These are phyloP conservation scores for Salix arbutifolia DNA, from an alignment of 345 rosid genomes.

Conservation along the genomic window DNA sequence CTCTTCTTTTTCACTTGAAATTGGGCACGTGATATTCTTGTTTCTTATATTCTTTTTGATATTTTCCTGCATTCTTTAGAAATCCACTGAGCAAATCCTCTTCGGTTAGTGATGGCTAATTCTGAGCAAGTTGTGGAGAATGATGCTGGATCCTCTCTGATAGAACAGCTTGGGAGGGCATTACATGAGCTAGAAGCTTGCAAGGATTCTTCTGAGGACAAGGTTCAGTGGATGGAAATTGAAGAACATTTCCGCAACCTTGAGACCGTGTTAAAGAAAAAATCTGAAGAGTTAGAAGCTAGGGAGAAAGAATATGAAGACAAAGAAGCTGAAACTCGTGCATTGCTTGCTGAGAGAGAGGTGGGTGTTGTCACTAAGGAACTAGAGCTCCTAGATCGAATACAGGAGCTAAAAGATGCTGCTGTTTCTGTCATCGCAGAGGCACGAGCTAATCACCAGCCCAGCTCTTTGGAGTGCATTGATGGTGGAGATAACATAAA, in stretches of 20 bases:
- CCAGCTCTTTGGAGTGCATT: slow-evolving; percentile 20
- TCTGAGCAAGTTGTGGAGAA: slow-evolving; percentile 22
- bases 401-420: slow-evolving; percentile 60
- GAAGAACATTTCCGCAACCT: slow-evolving; percentile 46
- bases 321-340: slow-evolving; percentile 34
- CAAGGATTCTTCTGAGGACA: slow-evolving; percentile 25
- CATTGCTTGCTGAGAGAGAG: slow-evolving; percentile 40
- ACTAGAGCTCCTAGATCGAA: slow-evolving; percentile 47
- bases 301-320: slow-evolving; percentile 47
- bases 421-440: slow-evolving; percentile 49
- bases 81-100: slow-evolving; percentile 5
- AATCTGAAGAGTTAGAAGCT: slow-evolving; percentile 42
- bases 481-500: slow-evolving; percentile 33
- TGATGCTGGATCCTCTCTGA: slow-evolving; percentile 25
- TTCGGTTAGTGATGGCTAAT: slow-evolving; percentile 22
- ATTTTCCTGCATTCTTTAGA: slow-evolving; percentile 9
- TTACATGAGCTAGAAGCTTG: slow-evolving; percentile 39
- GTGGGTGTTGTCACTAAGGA: slow-evolving; percentile 46
- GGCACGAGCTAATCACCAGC: slow-evolving; percentile 33
- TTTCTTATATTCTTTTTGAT: slow-evolving; percentile 1
- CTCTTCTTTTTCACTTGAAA: background rate
- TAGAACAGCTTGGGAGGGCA: slow-evolving; percentile 43
- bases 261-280: slow-evolving; percentile 32
- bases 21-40: background rate
- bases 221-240: slow-evolving; percentile 47